Base-by-base conservation (phyloP, 2,329 filamentous ascomycete genomes). In the Colletotrichum lentis region DNA sequence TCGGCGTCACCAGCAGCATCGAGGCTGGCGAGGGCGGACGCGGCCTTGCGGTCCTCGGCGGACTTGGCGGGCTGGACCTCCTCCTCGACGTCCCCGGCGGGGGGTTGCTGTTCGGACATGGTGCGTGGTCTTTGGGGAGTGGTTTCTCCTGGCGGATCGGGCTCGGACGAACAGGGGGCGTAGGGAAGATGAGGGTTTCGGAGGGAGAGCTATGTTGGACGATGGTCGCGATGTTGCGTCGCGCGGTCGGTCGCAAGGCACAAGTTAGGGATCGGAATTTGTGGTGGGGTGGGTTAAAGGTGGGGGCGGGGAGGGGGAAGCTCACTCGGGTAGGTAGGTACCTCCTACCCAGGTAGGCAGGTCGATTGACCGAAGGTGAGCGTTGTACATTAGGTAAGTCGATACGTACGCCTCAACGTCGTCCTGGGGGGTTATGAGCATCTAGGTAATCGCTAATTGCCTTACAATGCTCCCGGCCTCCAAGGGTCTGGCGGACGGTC, bases 1-100 rank as follows among this genome's bases (percentile, higher is more conserved):
- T 83, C 80, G 37, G 85, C 83, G 63, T 82, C 81, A 66, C 81
- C 82, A 44, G 79, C 77, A 50, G 81, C 77, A 76, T 93, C 91
- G 72, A 94, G 88, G 69, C 85, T 86, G 55, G 90, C 90, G 68
- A 94, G 86, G 37, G 91, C 91, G 7, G 89, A 89, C 47, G 90
- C 90, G 53, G 91, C 90, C 79, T 93, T 93, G 79, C 90, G 89
- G 80, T 93, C 91, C 79, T 93, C 91, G 75, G 91, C 90, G 49
- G 86, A 88, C 79, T 89, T 91, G 74, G 85, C 84, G 64, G 81
- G 78, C 39, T 78, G 71, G 72, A 83, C 78, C 73, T 88, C 86
- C 69, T 88, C 86, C 65, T 89, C 86, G 70, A 85, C 81, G 70
- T 89, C 86, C 69, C 83, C 86, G 53, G 83, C 81, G 52, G 82